Percentiles rank a stretch among this genome's conserved stretches.
These are phyloP conservation scores for Fraxinus platypoda DNA, from an alignment of 305 asterid species.

Conservation along the genomic window DNA sequence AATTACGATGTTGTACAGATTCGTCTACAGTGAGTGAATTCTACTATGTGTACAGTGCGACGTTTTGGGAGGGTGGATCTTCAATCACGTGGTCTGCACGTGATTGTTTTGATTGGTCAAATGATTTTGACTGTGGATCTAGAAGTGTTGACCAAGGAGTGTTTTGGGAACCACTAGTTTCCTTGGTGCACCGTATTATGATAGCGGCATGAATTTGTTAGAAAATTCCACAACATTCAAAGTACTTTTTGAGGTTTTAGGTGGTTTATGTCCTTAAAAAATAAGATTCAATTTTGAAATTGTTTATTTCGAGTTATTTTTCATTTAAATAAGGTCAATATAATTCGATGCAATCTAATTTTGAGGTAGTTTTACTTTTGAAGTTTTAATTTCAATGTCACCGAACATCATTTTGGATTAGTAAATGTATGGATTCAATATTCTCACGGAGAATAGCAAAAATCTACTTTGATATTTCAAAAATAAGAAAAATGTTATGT, in stretches of 20 bases:
- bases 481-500: too few species aligned
- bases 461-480: too few species aligned
- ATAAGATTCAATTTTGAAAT: too few species aligned
- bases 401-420: too few species aligned
- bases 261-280: too few species aligned
- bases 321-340: too few species aligned
- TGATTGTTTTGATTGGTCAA: conserved; percentile 7
- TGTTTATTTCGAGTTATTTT: neutral
- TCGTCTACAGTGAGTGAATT: conserved; percentile 13
- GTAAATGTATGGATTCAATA: too few species aligned
- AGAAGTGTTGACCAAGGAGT: conserved; percentile 10
- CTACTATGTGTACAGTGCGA: conserved; percentile 25
- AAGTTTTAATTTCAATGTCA: too few species aligned
- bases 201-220: neutral
- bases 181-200: neutral
- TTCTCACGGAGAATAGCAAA: too few species aligned
- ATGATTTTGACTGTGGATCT: neutral
- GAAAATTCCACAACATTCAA: neutral
- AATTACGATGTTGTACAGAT: conserved; percentile 21
- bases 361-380: neutral
- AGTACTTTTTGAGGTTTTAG: too few species aligned
- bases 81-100: conserved; percentile 22
- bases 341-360: neutral
- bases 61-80: neutral
- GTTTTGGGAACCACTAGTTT: neutral